These are phyloP conservation scores for Kondoa subrosea DNA, from an alignment of 768 basidiomycete species.

Conservation along the genomic window DNA sequence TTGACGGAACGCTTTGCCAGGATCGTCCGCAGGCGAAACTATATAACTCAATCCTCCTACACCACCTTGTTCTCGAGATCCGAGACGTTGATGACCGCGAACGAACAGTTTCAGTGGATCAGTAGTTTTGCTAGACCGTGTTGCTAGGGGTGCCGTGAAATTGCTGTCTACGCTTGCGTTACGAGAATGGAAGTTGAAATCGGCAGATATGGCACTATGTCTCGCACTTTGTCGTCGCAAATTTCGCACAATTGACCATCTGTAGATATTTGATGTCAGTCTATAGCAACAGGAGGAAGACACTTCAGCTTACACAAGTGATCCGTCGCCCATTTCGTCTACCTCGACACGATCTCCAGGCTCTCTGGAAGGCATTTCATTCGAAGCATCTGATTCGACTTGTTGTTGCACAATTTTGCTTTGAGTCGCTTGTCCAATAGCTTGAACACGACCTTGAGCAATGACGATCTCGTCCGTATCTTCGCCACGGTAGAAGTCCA, in stretches of 20 bases:
- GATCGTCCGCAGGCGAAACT: not conserved
- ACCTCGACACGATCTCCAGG: constrained; percentile 6
- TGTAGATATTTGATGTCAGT: not conserved
- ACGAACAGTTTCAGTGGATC: constrained; percentile 16
- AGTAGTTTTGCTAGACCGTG: not conserved
- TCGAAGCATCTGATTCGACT: not conserved
- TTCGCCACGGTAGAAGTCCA: constrained; percentile 19
- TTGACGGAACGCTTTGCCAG: not conserved
- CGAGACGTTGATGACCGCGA: not conserved
- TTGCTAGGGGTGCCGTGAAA: not conserved
- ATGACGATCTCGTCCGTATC: constrained; percentile 10
- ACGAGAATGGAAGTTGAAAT: not conserved
- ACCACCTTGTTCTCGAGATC: not conserved
- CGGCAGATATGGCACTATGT: not conserved
- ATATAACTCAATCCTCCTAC: constrained; percentile 1
- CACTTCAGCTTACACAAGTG: constrained; percentile 2
- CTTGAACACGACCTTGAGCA: not conserved
- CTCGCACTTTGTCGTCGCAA: not conserved
- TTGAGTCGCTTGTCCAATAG: not conserved
- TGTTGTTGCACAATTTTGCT: not conserved
- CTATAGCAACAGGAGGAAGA: not conserved
- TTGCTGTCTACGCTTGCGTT: not conserved
- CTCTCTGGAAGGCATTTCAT: not conserved
- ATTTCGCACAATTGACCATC: constrained; percentile 2
- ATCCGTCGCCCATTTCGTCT: constrained; percentile 5